Conservation (phyloP, 441 rosid species). For the Mallotus repandus region DNA sequence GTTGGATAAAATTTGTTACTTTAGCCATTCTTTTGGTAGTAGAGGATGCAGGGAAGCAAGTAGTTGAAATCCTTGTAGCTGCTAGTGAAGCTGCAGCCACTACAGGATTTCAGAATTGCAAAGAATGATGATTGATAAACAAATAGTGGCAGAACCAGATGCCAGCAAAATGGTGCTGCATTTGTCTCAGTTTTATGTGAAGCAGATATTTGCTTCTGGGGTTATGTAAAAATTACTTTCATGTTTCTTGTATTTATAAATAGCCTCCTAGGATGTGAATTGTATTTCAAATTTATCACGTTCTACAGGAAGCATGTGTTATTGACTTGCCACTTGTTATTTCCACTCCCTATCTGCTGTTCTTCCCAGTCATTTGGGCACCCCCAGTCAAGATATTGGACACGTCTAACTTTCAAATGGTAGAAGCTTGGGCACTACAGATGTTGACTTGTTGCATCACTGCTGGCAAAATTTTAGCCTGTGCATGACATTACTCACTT, state of each 20-base stretch:
- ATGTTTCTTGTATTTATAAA: conserved; percentile 10
- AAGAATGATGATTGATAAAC: not conserved
- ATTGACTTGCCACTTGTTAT: not conserved
- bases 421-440: not conserved
- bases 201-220: conserved; percentile 4
- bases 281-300: not conserved
- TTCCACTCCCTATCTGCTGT: conserved; percentile 11
- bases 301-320: not conserved
- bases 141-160: not conserved
- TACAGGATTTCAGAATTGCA: not conserved
- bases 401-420: conserved; percentile 13
- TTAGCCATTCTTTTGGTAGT: conserved; percentile 19
- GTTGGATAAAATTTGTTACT: conserved; percentile 19
- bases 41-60: conserved; percentile 18
- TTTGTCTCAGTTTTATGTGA: not conserved
- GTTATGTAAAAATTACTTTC: not conserved
- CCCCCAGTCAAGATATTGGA: not conserved
- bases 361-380: conserved; percentile 1
- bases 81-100: conserved; percentile 32
- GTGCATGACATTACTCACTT: not conserved
- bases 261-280: not conserved
- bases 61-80: conserved; percentile 7
- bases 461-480: not conserved
- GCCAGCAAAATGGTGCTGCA: conserved; percentile 2
- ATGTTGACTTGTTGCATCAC: conserved; percentile 4